phyloP scores from a whole-genome alignment of 768 basidiomycete genomes.

The Mycena sanguinolenta region DNA sequence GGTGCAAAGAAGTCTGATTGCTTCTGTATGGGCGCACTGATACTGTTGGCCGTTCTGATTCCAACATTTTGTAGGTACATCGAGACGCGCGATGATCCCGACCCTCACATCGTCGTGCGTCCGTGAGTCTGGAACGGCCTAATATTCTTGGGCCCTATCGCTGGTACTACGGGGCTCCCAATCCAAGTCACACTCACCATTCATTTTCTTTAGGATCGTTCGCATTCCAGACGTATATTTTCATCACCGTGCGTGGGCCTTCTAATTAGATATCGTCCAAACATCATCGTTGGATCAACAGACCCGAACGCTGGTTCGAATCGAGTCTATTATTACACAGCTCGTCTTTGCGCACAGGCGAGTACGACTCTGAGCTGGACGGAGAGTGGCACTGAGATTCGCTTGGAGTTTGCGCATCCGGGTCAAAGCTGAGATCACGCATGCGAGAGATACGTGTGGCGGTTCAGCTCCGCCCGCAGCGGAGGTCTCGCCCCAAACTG shows the following conservation, averaged over 20 bases:
- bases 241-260: conserved; percentile 48
- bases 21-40: conserved; percentile 48
- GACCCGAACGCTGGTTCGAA: conserved; percentile 63
- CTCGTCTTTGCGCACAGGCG: conserved; percentile 57
- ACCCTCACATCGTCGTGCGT: conserved; percentile 55
- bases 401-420: conserved; percentile 65
- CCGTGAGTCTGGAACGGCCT: conserved; percentile 80
- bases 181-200: background rate
- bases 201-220: conserved; percentile 43
- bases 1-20: too few relatives aligned
- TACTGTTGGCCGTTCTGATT: conserved; percentile 44
- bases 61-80: conserved; percentile 47
- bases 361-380: background rate
- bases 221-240: conserved; percentile 67
- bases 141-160: conserved; percentile 62
- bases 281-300: conserved; percentile 4
- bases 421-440: conserved; percentile 58
- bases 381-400: background rate
- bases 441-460: background rate
- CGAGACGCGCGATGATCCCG: conserved; percentile 53
- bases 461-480: too few relatives aligned
- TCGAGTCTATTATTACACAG: conserved; percentile 60
- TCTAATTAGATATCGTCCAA: conserved; percentile 38
- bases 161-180: conserved; percentile 34
- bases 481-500: background rate